Conservation (phyloP, 768 basidiomycete species). For the Tricholoma hemisulphureum region DNA sequence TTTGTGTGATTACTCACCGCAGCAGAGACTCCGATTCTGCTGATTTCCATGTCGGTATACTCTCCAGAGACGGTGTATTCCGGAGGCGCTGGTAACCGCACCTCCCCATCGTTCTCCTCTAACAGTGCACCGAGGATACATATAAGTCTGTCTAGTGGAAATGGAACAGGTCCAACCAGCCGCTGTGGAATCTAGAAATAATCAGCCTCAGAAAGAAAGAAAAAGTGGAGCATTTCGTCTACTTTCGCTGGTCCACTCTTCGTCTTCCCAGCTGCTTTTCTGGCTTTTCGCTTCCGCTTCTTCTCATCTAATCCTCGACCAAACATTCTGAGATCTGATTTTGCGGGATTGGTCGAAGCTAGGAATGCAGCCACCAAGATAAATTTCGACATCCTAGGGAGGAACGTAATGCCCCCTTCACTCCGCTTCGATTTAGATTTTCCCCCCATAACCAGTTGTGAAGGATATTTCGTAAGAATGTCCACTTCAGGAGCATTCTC, state of each 20-base stretch:
- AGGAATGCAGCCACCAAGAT: conserved; percentile 75
- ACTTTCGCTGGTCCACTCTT: conserved; percentile 39
- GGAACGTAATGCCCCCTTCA: conserved; percentile 28
- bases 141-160: conserved; percentile 75
- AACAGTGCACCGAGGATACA: conserved; percentile 78
- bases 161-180: conserved; percentile 75
- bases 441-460: conserved; percentile 8
- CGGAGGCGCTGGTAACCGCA: conserved; percentile 37
- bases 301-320: conserved; percentile 70
- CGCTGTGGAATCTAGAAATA: conserved; percentile 62
- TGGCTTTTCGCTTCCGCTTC: conserved; percentile 48
- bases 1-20: conserved; percentile 43
- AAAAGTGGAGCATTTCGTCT: conserved; percentile 27
- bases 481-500: conserved; percentile 47
- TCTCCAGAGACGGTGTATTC: conserved; percentile 63
- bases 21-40: conserved; percentile 56
- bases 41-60: conserved; percentile 71
- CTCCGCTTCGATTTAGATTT: neutral
- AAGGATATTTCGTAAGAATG: conserved; percentile 33
- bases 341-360: conserved; percentile 82
- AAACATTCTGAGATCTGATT: conserved; percentile 81
- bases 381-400: conserved; percentile 72
- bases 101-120: conserved; percentile 67
- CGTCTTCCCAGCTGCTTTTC: conserved; percentile 32
- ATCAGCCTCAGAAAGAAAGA: neutral